Base-by-base conservation (phyloP, 768 basidiomycete species). In the Botryobasidium botryosum region DNA sequence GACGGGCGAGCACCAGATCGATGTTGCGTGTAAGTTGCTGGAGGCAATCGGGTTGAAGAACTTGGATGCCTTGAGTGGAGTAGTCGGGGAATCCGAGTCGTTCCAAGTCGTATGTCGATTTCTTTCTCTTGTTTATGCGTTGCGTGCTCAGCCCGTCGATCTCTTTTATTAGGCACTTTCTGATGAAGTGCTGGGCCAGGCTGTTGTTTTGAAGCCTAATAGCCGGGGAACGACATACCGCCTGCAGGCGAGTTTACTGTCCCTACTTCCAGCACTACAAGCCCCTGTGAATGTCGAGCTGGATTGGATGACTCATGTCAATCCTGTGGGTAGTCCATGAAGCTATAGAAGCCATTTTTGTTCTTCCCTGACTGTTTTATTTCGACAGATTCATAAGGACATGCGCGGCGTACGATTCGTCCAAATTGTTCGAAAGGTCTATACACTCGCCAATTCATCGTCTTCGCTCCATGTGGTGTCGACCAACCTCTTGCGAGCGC, bases 381-480 rank as follows among this genome's bases (percentile, higher is more conserved):
- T 8, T 31, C 43, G 40, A 27, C n/a, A 52, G 40, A 49, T 37
- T 31, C 32, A 42, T 10, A 47, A 51, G 37, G 51, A 54, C 32
- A 53, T 56, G 12, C 46, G 57, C 17, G 60, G 62, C 12, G 50
- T 59, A 17, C 61, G 57, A 23, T 86, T 77, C 53, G 66, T 78
- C 20, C 53, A 59, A n/a, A 65, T 87, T 46, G 69, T 77, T 61
- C 70, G 75, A 25, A 57, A 61, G 10, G 58, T 87, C 3, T 96
- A 94, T 61, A 59, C 55, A 15, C 55, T 85, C 17, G 74, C 74
- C 5, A 86, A 79, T 52, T 64, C 68, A 1, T 69, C 73, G 4
- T 58, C 68, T 5, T 56, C 68, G 0, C 57, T 68, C 8, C 62
- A 67, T 1, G 57, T 67, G 3, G 59, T 86, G 6, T 68, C 80